Percentiles rank a stretch among this genome's conserved stretches.
phyloP scores from a whole-genome alignment of 306 rosid genomes.

The Dicorynia guianensis region DNA sequence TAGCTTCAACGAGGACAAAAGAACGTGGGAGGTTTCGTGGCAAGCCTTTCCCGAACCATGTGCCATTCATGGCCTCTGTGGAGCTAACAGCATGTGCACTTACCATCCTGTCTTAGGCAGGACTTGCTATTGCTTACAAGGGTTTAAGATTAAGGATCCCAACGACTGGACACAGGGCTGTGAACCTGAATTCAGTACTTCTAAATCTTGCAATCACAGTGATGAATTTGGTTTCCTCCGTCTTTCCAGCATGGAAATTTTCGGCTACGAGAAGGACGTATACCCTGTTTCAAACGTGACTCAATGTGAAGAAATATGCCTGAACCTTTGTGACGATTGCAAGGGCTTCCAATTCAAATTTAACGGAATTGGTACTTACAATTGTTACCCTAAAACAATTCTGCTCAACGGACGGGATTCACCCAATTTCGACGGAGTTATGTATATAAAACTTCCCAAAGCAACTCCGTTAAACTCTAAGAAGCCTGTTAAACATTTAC shows the following conservation, averaged over 20 bases:
- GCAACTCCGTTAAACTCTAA: background rate
- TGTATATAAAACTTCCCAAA: slow-evolving; percentile 52
- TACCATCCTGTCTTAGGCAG: slow-evolving; percentile 46
- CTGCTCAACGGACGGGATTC: slow-evolving; percentile 50
- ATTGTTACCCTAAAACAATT: slow-evolving; percentile 56
- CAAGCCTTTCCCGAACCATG: slow-evolving; percentile 53
- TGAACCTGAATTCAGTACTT: slow-evolving; percentile 43
- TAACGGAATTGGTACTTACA: background rate
- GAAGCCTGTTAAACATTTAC: background rate
- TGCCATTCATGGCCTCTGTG: slow-evolving; percentile 62
- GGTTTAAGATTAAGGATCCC: slow-evolving; percentile 44
- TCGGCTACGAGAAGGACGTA: slow-evolving; percentile 50
- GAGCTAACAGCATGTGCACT: slow-evolving; percentile 59
- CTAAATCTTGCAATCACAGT: slow-evolving; percentile 31
- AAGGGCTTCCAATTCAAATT: slow-evolving; percentile 53
- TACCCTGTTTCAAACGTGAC: slow-evolving; percentile 38
- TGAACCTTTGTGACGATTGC: slow-evolving; percentile 48
- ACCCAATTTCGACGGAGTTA: slow-evolving; percentile 41
- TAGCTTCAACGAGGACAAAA: slow-evolving; percentile 40
- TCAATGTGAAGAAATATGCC: slow-evolving; percentile 53
- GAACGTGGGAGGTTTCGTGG: slow-evolving; percentile 56
- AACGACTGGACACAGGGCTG: slow-evolving; percentile 64
- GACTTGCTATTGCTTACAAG: slow-evolving; percentile 59
- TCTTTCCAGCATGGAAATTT: slow-evolving; percentile 49
- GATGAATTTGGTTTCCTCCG: slow-evolving; percentile 44